Evolutionary conservation across 108 stramenopile species (phyloP), one percentile per base, ranked within the genome.

Genomic region (Chaetoceros tenuissimus): DNA sequence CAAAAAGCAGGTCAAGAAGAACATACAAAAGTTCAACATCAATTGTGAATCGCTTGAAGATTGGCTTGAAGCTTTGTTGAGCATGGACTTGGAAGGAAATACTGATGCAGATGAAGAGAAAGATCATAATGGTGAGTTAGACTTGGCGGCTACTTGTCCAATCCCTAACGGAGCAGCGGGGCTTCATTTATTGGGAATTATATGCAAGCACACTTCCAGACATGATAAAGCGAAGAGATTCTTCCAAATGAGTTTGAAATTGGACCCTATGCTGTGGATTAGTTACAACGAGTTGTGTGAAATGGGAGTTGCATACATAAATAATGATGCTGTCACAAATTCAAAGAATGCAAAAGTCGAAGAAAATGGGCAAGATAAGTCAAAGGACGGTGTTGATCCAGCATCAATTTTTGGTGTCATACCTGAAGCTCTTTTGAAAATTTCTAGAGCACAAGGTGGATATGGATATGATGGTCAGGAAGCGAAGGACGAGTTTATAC

Each of bases 101-200:
- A 30, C 26, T 2, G 0, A 45, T 24, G 26, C 29, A 44, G 23
- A 28, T 46, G 7, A 0, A 3, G 0, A 50, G 23, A 45, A 20
- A 8, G 62, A 29, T 19, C 19, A 24, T 60, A 25, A 17, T 25
- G n/a, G n/a, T n/a, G n/a, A n/a, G n/a, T n/a, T n/a, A n/a, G n/a
- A n/a, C n/a, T n/a, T n/a, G n/a, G n/a, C 34, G 10, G 57, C 64
- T 53, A 73, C 82, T 7, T 80, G 78, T 65, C 81, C 83, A 2
- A 67, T 94, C 60, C 92, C 95, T 10, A 87, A 89, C 63, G 95
- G 91, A 51, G 87, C 95, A 2, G 95, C 84, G 10, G 95, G 95
- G 16, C 56, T 94, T 31, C 56, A 81, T 48, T 62, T 96, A 49
- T 58, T 96, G 26, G 95, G 87, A 22, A 68, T 83, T 55, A 77